phyloP scores from a whole-genome alignment of 2,329 filamentous ascomycete species.

The Ophiostoma sp. region DNA sequence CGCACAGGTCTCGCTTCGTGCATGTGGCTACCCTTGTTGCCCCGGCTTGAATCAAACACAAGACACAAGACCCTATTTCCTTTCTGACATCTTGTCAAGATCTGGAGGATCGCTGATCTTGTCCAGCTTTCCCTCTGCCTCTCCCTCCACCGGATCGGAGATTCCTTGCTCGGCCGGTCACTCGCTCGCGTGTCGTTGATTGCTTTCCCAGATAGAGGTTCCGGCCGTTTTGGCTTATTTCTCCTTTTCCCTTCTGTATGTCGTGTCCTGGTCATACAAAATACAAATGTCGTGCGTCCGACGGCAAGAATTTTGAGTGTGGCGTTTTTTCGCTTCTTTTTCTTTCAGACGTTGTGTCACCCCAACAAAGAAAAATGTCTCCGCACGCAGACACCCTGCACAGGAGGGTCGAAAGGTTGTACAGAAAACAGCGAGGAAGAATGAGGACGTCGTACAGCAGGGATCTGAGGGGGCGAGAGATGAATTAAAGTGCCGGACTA shows the following conservation, averaged over 20 bases:
- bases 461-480: background rate
- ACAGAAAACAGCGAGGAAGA: background rate
- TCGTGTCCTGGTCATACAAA: background rate
- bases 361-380: background rate
- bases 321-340: constrained; percentile 12
- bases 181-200: constrained; percentile 7
- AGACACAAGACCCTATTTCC: background rate
- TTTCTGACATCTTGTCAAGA: background rate
- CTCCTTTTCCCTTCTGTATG: background rate
- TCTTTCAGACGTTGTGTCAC: background rate
- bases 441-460: background rate
- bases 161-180: background rate
- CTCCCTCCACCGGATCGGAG: background rate
- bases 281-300: constrained; percentile 4
- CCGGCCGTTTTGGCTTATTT: background rate
- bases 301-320: constrained; percentile 10
- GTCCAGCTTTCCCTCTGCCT: background rate
- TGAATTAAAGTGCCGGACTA: background rate
- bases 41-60: background rate
- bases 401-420: background rate
- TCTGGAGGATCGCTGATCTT: background rate
- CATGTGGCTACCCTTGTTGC: background rate
- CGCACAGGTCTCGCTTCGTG: constrained; percentile 19
- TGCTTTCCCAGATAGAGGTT: background rate
- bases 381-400: background rate